Evolutionary conservation across 2,329 filamentous ascomycete species (phyloP).

Genomic region (Penicillium sp.): DNA sequence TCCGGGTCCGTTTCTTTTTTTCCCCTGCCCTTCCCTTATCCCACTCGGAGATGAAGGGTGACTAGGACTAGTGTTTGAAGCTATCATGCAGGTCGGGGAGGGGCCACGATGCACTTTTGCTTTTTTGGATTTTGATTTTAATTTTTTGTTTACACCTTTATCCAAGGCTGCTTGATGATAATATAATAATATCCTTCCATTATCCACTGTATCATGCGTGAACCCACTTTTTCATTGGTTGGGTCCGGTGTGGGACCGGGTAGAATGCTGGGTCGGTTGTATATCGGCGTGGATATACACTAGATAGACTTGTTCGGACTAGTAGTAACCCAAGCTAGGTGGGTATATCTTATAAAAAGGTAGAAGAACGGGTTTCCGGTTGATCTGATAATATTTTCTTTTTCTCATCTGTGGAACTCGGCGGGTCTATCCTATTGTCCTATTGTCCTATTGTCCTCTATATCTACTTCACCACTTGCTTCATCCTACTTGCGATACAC

Average conservation of each 20-base stretch:
- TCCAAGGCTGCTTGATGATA: background rate
- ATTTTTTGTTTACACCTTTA: background rate
- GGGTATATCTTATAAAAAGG: slow-evolving; percentile 5
- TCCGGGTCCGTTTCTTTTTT: background rate
- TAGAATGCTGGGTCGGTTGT: background rate
- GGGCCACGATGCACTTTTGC: slow-evolving; percentile 5
- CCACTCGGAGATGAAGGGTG: slow-evolving; percentile 19
- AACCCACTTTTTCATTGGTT: background rate
- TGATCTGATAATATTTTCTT: slow-evolving; percentile 20
- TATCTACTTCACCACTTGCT: background rate
- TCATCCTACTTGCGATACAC: background rate
- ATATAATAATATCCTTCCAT: background rate
- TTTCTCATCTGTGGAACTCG: slow-evolving; percentile 9
- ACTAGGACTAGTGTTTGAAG: slow-evolving; percentile 21
- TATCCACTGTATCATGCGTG: background rate
- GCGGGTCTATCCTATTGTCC: background rate
- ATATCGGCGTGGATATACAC: slow-evolving; percentile 6
- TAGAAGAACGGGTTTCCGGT: slow-evolving; percentile 3
- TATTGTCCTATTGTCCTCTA: too few species aligned
- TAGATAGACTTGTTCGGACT: background rate
- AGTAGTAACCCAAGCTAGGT: background rate
- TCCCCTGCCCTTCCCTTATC: background rate
- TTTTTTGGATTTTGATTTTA: background rate
- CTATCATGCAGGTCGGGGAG: slow-evolving; percentile 14
- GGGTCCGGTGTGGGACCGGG: background rate